Evolutionary conservation across 495 filamentous ascomycete species (phyloP), one percentile per base, ranked within the genome.

Genomic region (Xylaria acuta): DNA sequence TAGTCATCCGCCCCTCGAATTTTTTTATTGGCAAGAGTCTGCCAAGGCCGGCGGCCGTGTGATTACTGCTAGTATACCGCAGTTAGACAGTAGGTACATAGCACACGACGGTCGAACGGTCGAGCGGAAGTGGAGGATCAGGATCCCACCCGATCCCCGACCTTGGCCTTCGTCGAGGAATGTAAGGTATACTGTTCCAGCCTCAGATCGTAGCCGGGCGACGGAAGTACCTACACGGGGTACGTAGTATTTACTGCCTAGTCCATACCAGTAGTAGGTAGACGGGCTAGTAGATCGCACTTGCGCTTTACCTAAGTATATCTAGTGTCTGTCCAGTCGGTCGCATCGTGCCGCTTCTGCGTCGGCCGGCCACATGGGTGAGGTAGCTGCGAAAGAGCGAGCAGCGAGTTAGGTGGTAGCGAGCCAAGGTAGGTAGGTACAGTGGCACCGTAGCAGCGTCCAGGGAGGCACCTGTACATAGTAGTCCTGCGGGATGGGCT

Each of bases 51-150:
- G 40, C 54, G 47, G 11, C 22, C 62, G 56, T 47, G 65, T 60
- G 67, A 32, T 41, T 59, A 64, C n/a, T 43, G 60, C 5, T 64
- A 18, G 40, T 41, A 43, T 60, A 49, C 32, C 54, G 62, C 70
- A 67, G n/a, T 38, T 47, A 18, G 41, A 32, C 69, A 59, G 58
- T 22, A 60, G 6, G 20, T n/a, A n/a, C n/a, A n/a, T n/a, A 25
- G 18, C 47, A 62, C 69, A 67, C 73, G 73, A 54, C 62, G 51
- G 69, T 73, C 60, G 64, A 74, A 70, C 76, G 76, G 76, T 77
- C 77, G 77, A 78, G 75, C 77, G 77, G 77, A 78, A 77, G 75
- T 72, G 27, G 34, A 65, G 36, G 72, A 72, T 69, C 40, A 60
- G 66, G 32, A 22, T 34, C 75, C 75, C 76, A 78, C 74, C 72